phyloP scores from a whole-genome alignment of 495 filamentous ascomycete species.

The Penicillium flavigenum region DNA sequence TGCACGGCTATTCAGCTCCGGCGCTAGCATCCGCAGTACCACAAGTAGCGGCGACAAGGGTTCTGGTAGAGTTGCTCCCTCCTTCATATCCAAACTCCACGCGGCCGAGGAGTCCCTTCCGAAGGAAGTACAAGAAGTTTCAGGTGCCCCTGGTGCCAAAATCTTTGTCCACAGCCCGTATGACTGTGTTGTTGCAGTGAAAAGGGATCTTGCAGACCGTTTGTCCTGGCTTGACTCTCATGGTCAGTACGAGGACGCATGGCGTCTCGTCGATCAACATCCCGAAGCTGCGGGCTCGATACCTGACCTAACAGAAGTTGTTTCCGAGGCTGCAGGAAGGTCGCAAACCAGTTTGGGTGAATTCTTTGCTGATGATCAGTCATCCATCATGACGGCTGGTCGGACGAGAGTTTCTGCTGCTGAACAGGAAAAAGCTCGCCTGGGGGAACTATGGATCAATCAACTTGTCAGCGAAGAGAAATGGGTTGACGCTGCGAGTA shows the following conservation, averaged over 20 bases:
- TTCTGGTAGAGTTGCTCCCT: constrained; percentile 45
- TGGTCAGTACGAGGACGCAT: constrained; percentile 76
- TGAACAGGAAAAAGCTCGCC: constrained; percentile 85
- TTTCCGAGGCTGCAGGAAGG: constrained; percentile 53
- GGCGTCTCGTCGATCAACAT: constrained; percentile 82
- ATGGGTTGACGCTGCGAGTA: constrained; percentile 73
- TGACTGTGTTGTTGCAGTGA: constrained; percentile 85
- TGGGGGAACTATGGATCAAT: constrained; percentile 90
- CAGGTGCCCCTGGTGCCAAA: constrained; percentile 70
- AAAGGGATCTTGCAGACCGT: constrained; percentile 80
- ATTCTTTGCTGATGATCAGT: constrained; percentile 73
- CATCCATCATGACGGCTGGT: constrained; percentile 54
- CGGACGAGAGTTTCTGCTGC: constrained; percentile 55
- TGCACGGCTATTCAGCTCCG: constrained; percentile 78
- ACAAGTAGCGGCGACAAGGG: constrained; percentile 59
- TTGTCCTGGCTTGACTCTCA: constrained; percentile 79
- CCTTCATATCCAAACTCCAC: constrained; percentile 40
- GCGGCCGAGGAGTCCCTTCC: constrained; percentile 32
- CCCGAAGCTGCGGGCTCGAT: constrained; percentile 52
- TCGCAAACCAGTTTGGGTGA: constrained; percentile 63
- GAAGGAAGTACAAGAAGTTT: constrained; percentile 46
- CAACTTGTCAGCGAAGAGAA: constrained; percentile 70
- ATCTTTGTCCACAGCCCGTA: constrained; percentile 96
- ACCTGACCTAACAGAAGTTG: constrained; percentile 51
- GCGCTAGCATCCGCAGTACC: constrained; percentile 75